Evolutionary conservation across 2,329 filamentous ascomycete genomes (phyloP), one percentile per base, ranked within the genome.

Genomic region (Pyrenophora tritici-repentis): DNA sequence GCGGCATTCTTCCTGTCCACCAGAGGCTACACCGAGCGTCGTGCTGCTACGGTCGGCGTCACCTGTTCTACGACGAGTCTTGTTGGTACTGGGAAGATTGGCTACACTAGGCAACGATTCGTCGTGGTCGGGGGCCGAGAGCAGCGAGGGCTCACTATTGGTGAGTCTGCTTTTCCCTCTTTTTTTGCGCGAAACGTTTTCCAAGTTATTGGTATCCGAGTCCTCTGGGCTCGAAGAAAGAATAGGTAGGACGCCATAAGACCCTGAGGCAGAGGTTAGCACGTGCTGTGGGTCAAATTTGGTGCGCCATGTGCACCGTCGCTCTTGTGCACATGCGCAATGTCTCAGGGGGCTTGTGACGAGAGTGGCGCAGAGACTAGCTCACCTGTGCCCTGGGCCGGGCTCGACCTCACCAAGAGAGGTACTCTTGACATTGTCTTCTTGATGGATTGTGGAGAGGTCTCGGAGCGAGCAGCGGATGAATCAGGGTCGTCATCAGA

Each of bases 321-420:
- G 54, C 38, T 44, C 18, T 35, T 39, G 50, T 50, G 49, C 52
- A 48, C 41, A 32, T 26, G 26, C 10, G 26, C 26, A 29, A 29
- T 10, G 26, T 33, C 14, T 9, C 14, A 37, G 37, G 45, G 37
- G 46, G 43, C 41, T 17, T 33, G 12, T 33, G 16, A 32, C 44
- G 45, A 31, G 40, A 39, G 37, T 39, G 37, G 36, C 47, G 38
- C 51, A 39, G 37, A 47, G 35, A 54, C 51, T 57, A 56, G 58
- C 63, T 63, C 62, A 66, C 63, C 63, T 31, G 82, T 84, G 49
- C 82, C 83, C 67, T 82, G 79, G 29, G 81, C 82, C 36, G 83
- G 83, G 58, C 83, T 83, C 42, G 83, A 83, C 53, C 82, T 81
- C 68, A 84, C 73, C 46, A 87, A 74, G 50, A 86, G 78, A 51